Evolutionary conservation across 1,284 basidiomycete species (phyloP), one percentile per base, ranked within the genome.

Genomic region (Microbotryomycetes sp.): DNA sequence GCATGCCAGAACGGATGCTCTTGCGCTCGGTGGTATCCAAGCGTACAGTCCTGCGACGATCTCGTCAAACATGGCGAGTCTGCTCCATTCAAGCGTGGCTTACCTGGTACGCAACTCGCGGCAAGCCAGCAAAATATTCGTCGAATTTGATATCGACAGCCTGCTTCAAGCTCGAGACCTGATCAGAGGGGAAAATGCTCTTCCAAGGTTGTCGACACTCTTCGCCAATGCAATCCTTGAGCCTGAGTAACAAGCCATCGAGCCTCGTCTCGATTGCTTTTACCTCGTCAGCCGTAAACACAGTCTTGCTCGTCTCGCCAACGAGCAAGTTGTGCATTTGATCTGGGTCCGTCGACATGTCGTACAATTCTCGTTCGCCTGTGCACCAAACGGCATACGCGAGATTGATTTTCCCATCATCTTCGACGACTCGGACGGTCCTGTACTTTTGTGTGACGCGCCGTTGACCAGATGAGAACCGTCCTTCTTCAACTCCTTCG

Each of bases 301-400:
- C 23, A 7, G 49, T 45, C 54, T 71, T 71, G 15, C 65, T 53
- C 2, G 56, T 49, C 11, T 58, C 52, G 29, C 68, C 58, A 11
- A 41, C 11, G 11, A 41, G 35, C 5, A 73, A 61, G 60, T 74
- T 75, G 65, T 59, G 31, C 48, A 74, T 61, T 50, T 74, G 73
- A 55, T 73, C 57, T 3, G 74, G 72, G 58, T 74, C 73, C 23
- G 46, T 50, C 59, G 46, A 50, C 23, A 74, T 66, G 60, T 74
- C 65, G 63, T 74, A 74, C 45, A 75, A 67, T 64, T 75, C 74
- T n/a, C 71, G 68, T 52, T 75, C 74, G 45, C 74, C 73, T 0
- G 73, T 74, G 59, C 74, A 75, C 74, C 74, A 75, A 24, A 74
- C 74, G 0, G 69, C 66, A 61, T 74, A 75, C 4, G 63, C 67